Conservation (phyloP, 163 green algal genomes). For the Scenedesmus sp. region DNA sequence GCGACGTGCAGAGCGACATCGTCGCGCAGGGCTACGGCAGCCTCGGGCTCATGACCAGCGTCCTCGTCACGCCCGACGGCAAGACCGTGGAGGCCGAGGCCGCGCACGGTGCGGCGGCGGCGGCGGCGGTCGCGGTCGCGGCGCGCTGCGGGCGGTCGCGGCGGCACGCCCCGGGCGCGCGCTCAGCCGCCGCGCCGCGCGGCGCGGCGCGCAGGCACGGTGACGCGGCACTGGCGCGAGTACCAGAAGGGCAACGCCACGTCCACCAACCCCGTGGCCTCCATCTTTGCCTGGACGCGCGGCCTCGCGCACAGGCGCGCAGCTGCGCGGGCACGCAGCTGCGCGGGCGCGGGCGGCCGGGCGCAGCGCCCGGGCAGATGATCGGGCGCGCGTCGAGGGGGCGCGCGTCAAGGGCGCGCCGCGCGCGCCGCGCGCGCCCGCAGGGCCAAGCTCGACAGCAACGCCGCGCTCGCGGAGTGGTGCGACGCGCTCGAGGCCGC, state of each 20-base stretch:
- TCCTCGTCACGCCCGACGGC: conserved; percentile 94
- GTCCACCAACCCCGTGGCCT: conserved; percentile 95
- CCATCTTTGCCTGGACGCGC: conserved; percentile 97
- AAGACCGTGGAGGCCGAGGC: conserved; percentile 96
- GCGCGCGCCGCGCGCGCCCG: too few species aligned
- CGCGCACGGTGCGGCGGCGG: conserved; percentile 80
- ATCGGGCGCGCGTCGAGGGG: too few species aligned
- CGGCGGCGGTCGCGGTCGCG: too few species aligned
- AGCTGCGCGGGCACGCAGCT: too few species aligned
- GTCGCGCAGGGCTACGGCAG: conserved; percentile 95
- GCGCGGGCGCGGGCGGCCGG: too few species aligned
- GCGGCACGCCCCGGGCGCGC: too few species aligned
- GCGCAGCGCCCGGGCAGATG: too few species aligned
- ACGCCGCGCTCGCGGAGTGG: conserved; percentile 44
- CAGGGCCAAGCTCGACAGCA: conserved; percentile 91
- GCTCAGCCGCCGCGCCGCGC: too few species aligned
- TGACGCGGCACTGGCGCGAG: conserved; percentile 96
- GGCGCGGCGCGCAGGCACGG: conserved; percentile 73
- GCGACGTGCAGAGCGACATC: conserved; percentile 96
- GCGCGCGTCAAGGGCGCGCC: too few species aligned
- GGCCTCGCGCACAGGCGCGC: conserved; percentile 81
- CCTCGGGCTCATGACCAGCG: conserved; percentile 96
- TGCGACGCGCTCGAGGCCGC: conserved; percentile 82
- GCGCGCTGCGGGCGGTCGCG: too few species aligned
- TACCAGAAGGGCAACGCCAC: conserved; percentile 96